Evolutionary conservation across 176 grass and related monocot genomes (phyloP).

Genomic region (barley (Hordeum vulgare)): DNA sequence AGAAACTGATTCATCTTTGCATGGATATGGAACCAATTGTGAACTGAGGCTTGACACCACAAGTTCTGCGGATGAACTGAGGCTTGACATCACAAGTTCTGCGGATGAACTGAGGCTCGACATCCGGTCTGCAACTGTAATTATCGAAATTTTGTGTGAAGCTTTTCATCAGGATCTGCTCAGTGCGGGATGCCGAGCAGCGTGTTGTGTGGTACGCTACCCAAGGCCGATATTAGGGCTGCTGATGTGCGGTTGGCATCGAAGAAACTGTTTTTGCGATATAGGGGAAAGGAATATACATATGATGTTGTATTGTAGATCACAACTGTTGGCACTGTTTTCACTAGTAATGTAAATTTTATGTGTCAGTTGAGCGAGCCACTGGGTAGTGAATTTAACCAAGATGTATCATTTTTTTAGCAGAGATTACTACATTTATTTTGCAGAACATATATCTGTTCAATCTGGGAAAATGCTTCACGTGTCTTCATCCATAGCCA

Average conservation of each 20-base stretch:
- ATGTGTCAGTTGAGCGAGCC: background rate
- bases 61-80: conserved; percentile 31
- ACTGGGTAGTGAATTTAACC: background rate
- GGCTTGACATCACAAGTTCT: background rate
- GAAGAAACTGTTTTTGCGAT: background rate
- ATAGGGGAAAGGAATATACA: conserved; percentile 10
- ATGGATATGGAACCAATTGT: conserved; percentile 65
- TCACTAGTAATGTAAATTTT: background rate
- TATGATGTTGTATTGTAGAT: conserved; percentile 11
- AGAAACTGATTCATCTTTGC: conserved; percentile 80
- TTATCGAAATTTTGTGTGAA: conserved; percentile 1
- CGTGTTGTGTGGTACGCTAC: background rate
- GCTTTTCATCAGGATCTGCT: conserved; percentile 4
- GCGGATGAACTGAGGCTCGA: conserved; percentile 30
- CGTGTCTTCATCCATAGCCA: background rate
- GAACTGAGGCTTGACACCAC: conserved; percentile 28
- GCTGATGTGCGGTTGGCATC: background rate
- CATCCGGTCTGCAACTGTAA: background rate
- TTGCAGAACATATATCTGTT: background rate
- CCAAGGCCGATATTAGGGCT: background rate
- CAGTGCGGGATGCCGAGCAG: background rate
- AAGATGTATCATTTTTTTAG: background rate
- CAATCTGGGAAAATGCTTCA: background rate
- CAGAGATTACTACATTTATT: background rate
- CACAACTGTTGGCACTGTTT: background rate